Evolutionary conservation across 1,139 yeast species (phyloP).

Genomic region (Debaryomyces sp.): DNA sequence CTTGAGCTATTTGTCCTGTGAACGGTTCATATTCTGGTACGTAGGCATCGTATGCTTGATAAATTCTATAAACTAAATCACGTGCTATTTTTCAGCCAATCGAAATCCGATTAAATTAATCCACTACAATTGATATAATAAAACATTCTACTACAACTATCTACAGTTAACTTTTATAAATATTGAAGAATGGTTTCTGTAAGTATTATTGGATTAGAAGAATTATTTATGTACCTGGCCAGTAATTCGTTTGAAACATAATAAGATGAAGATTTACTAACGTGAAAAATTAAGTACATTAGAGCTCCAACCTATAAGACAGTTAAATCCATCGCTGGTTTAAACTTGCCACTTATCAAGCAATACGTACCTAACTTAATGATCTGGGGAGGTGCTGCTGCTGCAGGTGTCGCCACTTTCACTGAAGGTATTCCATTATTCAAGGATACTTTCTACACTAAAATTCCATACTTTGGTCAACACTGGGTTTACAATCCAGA

Average conservation of each 20-base stretch:
- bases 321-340: conserved; percentile 30
- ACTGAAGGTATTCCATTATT: conserved; percentile 93
- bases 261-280: conserved; percentile 20
- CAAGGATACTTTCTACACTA: conserved; percentile 75
- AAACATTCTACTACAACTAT: neutral
- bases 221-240: neutral
- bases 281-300: conserved; percentile 35
- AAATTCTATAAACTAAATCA: neutral
- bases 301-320: conserved; percentile 52
- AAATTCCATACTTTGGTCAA: conserved; percentile 77
- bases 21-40: neutral
- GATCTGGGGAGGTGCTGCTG: conserved; percentile 88
- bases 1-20: neutral
- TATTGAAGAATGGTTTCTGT: conserved; percentile 25
- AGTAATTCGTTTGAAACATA: neutral
- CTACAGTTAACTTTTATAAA: neutral
- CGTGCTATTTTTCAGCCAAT: conserved; percentile 12
- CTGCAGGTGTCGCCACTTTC: conserved; percentile 71
- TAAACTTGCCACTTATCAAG: conserved; percentile 37
- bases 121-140: neutral
- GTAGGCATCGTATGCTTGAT: neutral
- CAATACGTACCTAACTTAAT: conserved; percentile 47
- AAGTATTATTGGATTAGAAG: conserved; percentile 15
- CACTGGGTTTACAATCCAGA: conserved; percentile 78
- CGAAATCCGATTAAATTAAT: conserved; percentile 5